These are phyloP conservation scores for Davidsoniella australis DNA, from an alignment of 2,329 filamentous ascomycete species.

Conservation along the genomic window DNA sequence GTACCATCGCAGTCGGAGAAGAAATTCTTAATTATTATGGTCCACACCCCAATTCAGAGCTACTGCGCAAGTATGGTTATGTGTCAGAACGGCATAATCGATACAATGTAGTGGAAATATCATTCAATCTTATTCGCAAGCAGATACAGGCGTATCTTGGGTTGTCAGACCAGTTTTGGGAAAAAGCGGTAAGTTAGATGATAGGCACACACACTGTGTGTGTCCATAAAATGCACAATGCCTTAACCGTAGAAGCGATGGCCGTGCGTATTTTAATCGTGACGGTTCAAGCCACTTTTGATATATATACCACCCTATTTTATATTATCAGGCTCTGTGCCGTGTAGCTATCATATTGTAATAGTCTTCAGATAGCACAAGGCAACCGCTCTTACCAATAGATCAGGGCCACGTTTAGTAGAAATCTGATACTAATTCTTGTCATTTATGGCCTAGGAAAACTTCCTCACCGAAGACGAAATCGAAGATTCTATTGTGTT, in stretches of 20 bases:
- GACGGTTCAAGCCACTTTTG: no score
- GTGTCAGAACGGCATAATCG: conserved; percentile 60
- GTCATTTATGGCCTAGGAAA: conserved; percentile 16
- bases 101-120: conserved; percentile 70
- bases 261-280: no score
- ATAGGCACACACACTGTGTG: conserved; percentile 18
- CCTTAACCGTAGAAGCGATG: no score
- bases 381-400: not conserved
- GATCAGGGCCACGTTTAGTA: not conserved
- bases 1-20: conserved; percentile 49
- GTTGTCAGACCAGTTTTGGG: conserved; percentile 23
- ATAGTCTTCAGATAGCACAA: no score
- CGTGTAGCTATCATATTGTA: no score
- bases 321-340: not conserved
- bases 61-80: conserved; percentile 74
- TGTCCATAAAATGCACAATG: not conserved
- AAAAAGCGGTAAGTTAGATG: conserved; percentile 25
- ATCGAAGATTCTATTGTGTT: conserved; percentile 62
- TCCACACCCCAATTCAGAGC: conserved; percentile 62
- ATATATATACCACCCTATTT: not conserved
- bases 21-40: conserved; percentile 86
- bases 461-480: conserved; percentile 42
- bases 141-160: conserved; percentile 25
- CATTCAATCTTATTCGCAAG: conserved; percentile 39
- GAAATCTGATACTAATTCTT: conserved; percentile 15